A percentile compares a stretch with the other conserved stretches of the same genome.
Evolutionary conservation across 2,329 filamentous ascomycete genomes (phyloP).

Genomic region (Ceratocystiopsis minuta): DNA sequence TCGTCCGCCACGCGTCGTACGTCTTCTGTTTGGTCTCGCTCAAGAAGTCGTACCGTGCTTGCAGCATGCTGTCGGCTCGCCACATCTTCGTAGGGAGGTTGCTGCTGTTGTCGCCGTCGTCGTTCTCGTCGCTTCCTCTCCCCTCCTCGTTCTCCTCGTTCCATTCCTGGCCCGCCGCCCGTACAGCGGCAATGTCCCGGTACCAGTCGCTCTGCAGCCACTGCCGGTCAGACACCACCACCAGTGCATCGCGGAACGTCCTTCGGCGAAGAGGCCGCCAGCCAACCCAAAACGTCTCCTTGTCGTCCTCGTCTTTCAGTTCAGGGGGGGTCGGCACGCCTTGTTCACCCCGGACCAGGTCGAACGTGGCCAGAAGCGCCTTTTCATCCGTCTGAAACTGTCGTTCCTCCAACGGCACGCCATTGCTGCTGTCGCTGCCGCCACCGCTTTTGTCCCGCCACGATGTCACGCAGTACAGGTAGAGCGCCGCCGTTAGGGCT

Average conservation of each 20-base stretch:
- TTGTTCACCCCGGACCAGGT: slow-evolving; percentile 3
- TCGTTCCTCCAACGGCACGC: slow-evolving; percentile 14
- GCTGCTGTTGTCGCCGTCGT: slow-evolving; percentile 15
- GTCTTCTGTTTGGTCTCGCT: slow-evolving; percentile 42
- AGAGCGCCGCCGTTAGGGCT: slow-evolving; percentile 40
- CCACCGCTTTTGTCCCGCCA: slow-evolving; percentile 1
- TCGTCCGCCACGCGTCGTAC: slow-evolving; percentile 46
- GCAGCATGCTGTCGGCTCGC: slow-evolving; percentile 52
- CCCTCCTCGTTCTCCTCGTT: slow-evolving; percentile 15
- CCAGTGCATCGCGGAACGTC: slow-evolving; percentile 45
- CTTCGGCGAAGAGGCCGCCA: slow-evolving; percentile 30
- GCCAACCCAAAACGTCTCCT: slow-evolving; percentile 29
- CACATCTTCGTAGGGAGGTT: slow-evolving; percentile 21
- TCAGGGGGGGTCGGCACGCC: slow-evolving; percentile 5
- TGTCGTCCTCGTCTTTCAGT: not conserved
- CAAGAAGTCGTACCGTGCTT: slow-evolving; percentile 55
- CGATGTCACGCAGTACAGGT: slow-evolving; percentile 37
- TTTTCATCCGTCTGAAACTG: slow-evolving; percentile 29
- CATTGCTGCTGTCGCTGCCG: not conserved
- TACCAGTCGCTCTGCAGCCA: slow-evolving; percentile 51
- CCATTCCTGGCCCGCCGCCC: slow-evolving; percentile 12
- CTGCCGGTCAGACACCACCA: slow-evolving; percentile 33
- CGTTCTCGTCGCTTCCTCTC: slow-evolving; percentile 17
- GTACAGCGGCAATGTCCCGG: slow-evolving; percentile 36
- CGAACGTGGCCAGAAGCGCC: slow-evolving; percentile 27